These are phyloP conservation scores for Mucor saturninus DNA, from an alignment of 371 early-diverging fungal genomes.

Conservation along the genomic window DNA sequence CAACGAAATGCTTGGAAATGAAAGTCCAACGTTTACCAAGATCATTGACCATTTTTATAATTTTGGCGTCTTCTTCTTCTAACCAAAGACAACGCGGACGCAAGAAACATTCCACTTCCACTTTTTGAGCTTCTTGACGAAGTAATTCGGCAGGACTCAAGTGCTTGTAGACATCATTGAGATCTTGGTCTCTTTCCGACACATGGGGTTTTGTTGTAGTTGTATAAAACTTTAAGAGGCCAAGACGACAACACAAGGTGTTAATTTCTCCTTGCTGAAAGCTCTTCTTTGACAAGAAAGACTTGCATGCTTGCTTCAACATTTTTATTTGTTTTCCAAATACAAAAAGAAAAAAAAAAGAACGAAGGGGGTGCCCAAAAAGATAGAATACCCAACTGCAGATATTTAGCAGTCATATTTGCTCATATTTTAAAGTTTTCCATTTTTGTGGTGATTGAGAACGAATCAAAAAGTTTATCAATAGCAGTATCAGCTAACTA, in stretches of 20 bases:
- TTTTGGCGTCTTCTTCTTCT: conserved; percentile 31
- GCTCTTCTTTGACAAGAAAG: not conserved
- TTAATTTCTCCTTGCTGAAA: not conserved
- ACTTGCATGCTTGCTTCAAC: not conserved
- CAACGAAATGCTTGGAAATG: conserved; percentile 24
- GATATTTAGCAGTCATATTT: too few species aligned
- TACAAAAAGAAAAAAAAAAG: not conserved
- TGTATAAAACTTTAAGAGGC: not conserved
- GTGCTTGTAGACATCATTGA: not conserved
- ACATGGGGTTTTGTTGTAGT: not conserved
- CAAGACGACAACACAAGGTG: not conserved
- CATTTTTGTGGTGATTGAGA: too few species aligned
- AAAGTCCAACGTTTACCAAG: conserved; percentile 25
- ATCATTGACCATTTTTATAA: conserved; percentile 12
- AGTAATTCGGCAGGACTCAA: conserved; percentile 12
- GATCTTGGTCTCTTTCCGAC: not conserved
- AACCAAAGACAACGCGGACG: conserved; percentile 35
- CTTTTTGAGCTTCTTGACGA: conserved; percentile 11
- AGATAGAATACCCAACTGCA: too few species aligned
- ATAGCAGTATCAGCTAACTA: too few species aligned
- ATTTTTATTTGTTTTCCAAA: not conserved
- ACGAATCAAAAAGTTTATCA: too few species aligned
- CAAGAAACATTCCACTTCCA: not conserved
- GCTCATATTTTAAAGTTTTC: too few species aligned
- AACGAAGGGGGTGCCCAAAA: not conserved